Conservation (phyloP, 768 basidiomycete species). For the Dacryopinax spathularia region DNA sequence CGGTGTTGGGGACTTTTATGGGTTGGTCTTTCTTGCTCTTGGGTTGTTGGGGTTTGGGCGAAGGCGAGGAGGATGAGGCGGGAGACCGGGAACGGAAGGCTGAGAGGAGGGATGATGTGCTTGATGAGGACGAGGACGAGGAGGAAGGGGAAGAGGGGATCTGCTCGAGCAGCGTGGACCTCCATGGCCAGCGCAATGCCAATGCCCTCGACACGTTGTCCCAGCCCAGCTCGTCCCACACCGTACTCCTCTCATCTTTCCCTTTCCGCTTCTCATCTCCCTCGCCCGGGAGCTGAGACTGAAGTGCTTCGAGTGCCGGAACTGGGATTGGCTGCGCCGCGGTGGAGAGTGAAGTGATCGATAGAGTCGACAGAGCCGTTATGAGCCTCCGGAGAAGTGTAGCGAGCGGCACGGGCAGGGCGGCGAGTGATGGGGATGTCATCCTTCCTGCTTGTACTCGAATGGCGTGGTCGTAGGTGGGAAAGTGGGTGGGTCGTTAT, state of each 20-base stretch:
- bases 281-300: no score
- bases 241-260: no score
- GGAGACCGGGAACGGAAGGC: no score
- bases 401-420: neutral
- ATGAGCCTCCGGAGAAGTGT: neutral
- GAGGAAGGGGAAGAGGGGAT: neutral
- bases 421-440: neutral
- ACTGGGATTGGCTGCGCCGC: neutral
- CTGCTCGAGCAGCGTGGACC: neutral
- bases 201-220: neutral
- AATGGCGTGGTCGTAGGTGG: neutral
- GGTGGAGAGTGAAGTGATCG: neutral
- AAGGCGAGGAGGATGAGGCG: neutral
- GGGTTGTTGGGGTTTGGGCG: neutral
- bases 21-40: conserved; percentile 9
- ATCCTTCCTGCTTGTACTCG: no score
- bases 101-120: neutral
- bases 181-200: neutral
- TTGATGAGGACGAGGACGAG: neutral
- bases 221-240: neutral
- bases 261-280: no score
- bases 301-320: neutral
- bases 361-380: neutral
- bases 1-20: conserved; percentile 14
- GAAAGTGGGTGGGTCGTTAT: no score